Base-by-base conservation (phyloP, 2,329 filamentous ascomycete species). In the Orbilia quercus region DNA sequence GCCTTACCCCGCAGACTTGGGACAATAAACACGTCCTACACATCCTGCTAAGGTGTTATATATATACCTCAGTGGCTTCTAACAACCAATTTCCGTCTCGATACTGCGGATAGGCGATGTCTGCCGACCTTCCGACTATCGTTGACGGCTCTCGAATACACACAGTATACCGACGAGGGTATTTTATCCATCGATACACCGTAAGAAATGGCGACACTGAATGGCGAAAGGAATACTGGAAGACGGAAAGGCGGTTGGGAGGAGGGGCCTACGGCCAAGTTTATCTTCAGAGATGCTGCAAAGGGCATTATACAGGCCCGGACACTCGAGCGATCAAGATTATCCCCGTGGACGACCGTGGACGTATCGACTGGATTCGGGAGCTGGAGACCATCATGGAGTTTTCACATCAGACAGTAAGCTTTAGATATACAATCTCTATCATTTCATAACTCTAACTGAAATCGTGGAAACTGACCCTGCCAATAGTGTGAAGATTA, bases 91-190 rank as follows among this genome's bases (percentile, higher is more conserved):
- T 48, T 22, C 57, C 42, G 28, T 47, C 57, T 11, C 57, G 54
- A 45, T 45, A 18, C 14, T 45, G 54, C 57, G 42, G 44, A 42
- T 38, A 50, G 25, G 25, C 59, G 11, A 64, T 64, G 59, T 44
- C 59, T 28, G 48, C 20, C 47, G 38, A 54, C 22, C 59, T 64
- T 54, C 59, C 59, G 22, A 38, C 38, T 45, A 64, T 64, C 47
- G 59, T 64, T 14, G 59, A 64, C 36, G 47, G 59, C 36, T 54
- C 59, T 25, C 48, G 36, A 44, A 36, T 64, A 16, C 47, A 51
- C n/a, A 64, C 59, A 23, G 11, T 34, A 44, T 31, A 53, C 59
- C 16, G 38, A 28, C 34, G 12, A 34, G 48, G 48, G 12, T 11
- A 51, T 9, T 40, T 63, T 34, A 45, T 64, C 16, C 59, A 64